Percentiles rank a stretch among this genome's conserved stretches.
phyloP scores from a whole-genome alignment of 495 filamentous ascomycete genomes.

The Barbatosphaeria neglecta region DNA sequence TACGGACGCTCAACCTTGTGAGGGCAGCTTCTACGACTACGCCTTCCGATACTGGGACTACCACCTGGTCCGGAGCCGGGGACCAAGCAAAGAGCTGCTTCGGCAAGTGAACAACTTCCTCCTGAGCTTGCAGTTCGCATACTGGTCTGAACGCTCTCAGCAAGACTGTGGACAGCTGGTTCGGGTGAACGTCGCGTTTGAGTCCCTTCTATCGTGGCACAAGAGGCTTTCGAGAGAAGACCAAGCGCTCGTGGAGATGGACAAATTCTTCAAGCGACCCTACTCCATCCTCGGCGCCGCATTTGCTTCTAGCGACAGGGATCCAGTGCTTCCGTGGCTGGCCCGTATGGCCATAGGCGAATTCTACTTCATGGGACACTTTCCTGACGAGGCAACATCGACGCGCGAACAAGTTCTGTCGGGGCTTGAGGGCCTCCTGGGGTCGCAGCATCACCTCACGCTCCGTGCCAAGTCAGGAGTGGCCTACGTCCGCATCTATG shows the following conservation, averaged over 20 bases:
- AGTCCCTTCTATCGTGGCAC: not conserved
- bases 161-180: not conserved
- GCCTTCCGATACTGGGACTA: not conserved
- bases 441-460: not conserved
- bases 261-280: not conserved
- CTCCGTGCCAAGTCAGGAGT: conserved; percentile 1
- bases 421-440: conserved; percentile 1
- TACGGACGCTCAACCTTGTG: not conserved
- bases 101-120: not conserved
- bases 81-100: not conserved
- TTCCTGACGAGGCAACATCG: not conserved
- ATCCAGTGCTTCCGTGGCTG: not conserved
- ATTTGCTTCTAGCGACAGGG: not conserved
- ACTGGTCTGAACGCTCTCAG: not conserved
- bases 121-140: not conserved
- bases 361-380: not conserved
- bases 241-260: not conserved
- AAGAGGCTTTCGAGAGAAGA: not conserved
- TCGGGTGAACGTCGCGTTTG: not conserved
- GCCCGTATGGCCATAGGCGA: conserved; percentile 1
- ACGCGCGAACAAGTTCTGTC: not conserved
- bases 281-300: not conserved
- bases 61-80: not conserved
- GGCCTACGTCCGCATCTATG: not conserved
- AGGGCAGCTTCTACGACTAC: not conserved